Evolutionary conservation across 139 green algal genomes (phyloP).

Genomic region (Diplosphaera chodatii): DNA sequence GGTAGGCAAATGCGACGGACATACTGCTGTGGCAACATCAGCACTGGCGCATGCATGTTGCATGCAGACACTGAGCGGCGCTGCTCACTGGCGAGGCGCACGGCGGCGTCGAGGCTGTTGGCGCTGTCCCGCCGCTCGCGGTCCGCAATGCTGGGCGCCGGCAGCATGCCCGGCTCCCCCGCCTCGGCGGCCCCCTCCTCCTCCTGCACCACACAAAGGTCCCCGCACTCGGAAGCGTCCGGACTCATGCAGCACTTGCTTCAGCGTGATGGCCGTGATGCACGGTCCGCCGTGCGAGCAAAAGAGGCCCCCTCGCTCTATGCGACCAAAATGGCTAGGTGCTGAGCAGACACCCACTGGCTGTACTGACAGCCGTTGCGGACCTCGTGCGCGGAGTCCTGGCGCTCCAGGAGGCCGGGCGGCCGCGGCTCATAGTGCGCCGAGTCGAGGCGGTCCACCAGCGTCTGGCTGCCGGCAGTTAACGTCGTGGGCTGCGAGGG

Average conservation of each 20-base stretch:
- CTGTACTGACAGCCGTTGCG: not conserved
- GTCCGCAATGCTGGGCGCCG: not conserved
- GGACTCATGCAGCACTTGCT: too few species aligned
- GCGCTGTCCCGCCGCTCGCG: not conserved
- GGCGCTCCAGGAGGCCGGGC: conserved; percentile 6
- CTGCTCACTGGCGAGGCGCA: not conserved
- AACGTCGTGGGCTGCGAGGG: too few species aligned
- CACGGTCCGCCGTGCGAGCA: too few species aligned
- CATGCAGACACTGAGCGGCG: too few species aligned
- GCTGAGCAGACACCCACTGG: too few species aligned
- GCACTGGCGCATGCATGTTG: not conserved
- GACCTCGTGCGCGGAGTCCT: conserved; percentile 13
- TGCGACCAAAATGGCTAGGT: too few species aligned
- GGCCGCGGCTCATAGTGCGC: conserved; percentile 16
- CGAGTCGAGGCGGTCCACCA: conserved; percentile 7
- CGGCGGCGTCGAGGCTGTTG: not conserved
- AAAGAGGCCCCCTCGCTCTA: too few species aligned
- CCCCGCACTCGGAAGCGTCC: too few species aligned
- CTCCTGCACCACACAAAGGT: too few species aligned
- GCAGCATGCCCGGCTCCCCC: not conserved
- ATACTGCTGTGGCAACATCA: too few species aligned
- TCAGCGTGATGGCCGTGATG: too few species aligned
- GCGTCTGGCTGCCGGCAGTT: not conserved
- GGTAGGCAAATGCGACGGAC: too few species aligned
- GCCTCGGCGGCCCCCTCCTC: not conserved